phyloP scores from a whole-genome alignment of 768 basidiomycete genomes.

The Lyophyllum shimeji region DNA sequence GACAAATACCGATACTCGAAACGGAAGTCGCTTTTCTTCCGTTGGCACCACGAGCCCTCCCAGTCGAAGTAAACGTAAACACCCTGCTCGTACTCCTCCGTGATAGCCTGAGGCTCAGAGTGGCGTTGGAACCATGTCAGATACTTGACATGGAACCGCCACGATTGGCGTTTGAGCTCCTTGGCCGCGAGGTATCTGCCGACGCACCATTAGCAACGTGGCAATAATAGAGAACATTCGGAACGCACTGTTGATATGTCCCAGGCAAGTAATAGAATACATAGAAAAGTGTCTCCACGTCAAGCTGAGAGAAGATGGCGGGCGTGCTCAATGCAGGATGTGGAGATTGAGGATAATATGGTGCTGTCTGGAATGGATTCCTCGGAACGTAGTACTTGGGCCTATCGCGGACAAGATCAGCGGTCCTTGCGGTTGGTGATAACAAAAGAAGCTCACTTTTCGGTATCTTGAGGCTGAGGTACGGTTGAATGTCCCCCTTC shows the following conservation, averaged over 20 bases:
- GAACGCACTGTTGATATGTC: slow-evolving; percentile 92
- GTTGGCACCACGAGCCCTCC: slow-evolving; percentile 98
- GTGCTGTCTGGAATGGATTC: slow-evolving; percentile 87
- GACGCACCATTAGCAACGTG: slow-evolving; percentile 5
- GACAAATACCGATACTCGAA: slow-evolving; percentile 95
- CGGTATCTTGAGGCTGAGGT: slow-evolving; percentile 92
- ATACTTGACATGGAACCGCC: slow-evolving; percentile 99
- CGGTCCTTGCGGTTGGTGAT: slow-evolving; percentile 1
- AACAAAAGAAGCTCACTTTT: slow-evolving; percentile 63
- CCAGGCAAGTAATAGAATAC: slow-evolving; percentile 98
- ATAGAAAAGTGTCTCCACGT: slow-evolving; percentile 97
- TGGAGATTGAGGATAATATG: slow-evolving; percentile 92
- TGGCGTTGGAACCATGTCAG: slow-evolving; percentile 99
- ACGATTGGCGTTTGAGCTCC: slow-evolving; percentile 95
- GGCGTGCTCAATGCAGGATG: slow-evolving; percentile 79
- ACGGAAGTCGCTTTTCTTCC: slow-evolving; percentile 97
- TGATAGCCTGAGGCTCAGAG: slow-evolving; percentile 97
- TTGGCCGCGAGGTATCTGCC: slow-evolving; percentile 90
- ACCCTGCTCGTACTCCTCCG: slow-evolving; percentile 99
- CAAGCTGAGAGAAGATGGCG: slow-evolving; percentile 84
- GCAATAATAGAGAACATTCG: background rate
- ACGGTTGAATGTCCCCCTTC: slow-evolving; percentile 88
- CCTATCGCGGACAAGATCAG: slow-evolving; percentile 41
- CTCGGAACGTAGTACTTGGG: slow-evolving; percentile 96
- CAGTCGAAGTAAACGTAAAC: slow-evolving; percentile 99